Percentiles rank a stretch among this genome's conserved stretches.
Conservation (phyloP, 352 stramenopile species). For the Elongisporangium undulatum region DNA sequence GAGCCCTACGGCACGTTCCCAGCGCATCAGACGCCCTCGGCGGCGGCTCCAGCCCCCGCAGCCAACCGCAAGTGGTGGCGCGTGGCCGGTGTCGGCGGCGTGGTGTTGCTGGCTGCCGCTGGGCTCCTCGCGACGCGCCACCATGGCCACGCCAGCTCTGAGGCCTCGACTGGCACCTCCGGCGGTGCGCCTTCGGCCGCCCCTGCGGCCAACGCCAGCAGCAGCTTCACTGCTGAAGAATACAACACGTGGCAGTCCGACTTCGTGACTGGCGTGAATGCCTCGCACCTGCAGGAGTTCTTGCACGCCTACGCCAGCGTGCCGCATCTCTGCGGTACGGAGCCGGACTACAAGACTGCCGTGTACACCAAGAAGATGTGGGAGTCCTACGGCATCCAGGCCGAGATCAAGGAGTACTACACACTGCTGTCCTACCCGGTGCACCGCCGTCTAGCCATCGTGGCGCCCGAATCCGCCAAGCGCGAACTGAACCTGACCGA, state of each 20-base stretch:
- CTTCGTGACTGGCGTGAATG: constrained; percentile 27
- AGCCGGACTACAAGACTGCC: constrained; percentile 32
- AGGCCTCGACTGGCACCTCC: background rate
- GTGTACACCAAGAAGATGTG: constrained; percentile 46
- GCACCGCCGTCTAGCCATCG: constrained; percentile 25
- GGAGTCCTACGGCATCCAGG: constrained; percentile 36
- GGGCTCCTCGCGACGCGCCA: constrained; percentile 10
- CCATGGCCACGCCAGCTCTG: background rate
- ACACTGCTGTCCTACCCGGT: constrained; percentile 58
- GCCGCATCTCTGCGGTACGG: constrained; percentile 24
- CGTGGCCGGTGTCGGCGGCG: constrained; percentile 12
- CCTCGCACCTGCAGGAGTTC: constrained; percentile 20
- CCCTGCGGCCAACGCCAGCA: background rate
- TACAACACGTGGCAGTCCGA: constrained; percentile 1
- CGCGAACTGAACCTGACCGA: constrained; percentile 45
- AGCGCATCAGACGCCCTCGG: background rate
- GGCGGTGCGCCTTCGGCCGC: background rate
- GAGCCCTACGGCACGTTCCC: constrained; percentile 27
- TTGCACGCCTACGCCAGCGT: constrained; percentile 35
- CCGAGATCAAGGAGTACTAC: constrained; percentile 53
- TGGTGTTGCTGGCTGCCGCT: constrained; percentile 15
- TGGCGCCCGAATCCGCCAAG: constrained; percentile 18
- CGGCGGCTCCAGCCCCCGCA: background rate
- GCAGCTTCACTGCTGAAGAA: background rate
- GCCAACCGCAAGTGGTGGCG: constrained; percentile 5